Percentiles rank a stretch among this genome's conserved stretches.
Conservation (phyloP, 352 stramenopile species). For the Chloridella minuta region DNA sequence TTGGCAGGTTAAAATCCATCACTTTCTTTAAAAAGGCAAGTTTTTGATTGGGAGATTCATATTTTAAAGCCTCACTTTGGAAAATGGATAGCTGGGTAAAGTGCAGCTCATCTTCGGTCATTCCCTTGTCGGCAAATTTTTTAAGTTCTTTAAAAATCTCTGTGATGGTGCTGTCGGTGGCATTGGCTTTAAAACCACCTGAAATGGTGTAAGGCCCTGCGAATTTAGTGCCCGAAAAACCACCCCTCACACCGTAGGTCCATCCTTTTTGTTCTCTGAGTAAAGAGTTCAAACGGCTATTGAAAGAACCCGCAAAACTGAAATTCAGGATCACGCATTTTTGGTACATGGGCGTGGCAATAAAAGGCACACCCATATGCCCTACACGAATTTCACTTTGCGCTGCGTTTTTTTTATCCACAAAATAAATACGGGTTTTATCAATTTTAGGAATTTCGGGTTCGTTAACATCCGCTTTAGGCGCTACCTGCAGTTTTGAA, state of each 20-base stretch:
- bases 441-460: neutral
- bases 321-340: neutral
- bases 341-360: neutral
- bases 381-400: neutral
- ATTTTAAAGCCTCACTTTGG: neutral
- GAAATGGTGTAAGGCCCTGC: neutral
- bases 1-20: neutral
- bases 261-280: neutral
- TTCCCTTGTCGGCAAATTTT: neutral
- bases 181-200: neutral
- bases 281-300: neutral
- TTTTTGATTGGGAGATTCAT: neutral
- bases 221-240: neutral
- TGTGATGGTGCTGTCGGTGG: neutral
- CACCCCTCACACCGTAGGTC: neutral
- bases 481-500: neutral
- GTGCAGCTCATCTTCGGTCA: neutral
- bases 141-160: constrained; percentile 6
- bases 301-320: neutral
- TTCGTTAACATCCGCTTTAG: neutral
- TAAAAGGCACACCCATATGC: neutral
- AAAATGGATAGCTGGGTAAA: neutral
- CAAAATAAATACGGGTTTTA: neutral
- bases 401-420: neutral
- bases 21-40: neutral